phyloP scores from a whole-genome alignment of 2,329 filamentous ascomycete species.

The Dothistroma pini region DNA sequence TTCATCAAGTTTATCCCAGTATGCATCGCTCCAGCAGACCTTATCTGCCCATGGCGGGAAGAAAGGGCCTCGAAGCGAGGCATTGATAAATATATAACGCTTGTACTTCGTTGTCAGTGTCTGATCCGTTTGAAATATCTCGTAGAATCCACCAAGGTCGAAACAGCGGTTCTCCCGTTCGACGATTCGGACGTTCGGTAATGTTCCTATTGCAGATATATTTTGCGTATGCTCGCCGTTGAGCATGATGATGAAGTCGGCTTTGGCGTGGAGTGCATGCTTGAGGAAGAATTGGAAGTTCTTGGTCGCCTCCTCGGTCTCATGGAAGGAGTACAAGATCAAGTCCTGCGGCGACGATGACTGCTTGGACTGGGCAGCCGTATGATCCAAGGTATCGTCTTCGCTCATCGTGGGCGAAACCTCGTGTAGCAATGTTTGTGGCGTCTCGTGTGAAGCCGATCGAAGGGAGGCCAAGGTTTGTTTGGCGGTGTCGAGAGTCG shows the following conservation, averaged over 20 bases:
- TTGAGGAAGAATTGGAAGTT: conserved; percentile 17
- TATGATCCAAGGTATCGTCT: neutral
- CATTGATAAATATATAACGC: conserved; percentile 17
- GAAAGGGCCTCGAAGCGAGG: conserved; percentile 17
- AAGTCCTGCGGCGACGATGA: conserved; percentile 3
- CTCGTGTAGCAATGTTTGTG: neutral
- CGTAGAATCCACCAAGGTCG: conserved; percentile 17
- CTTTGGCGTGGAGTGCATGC: conserved; percentile 18
- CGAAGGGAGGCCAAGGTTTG: neutral
- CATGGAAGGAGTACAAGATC: conserved; percentile 18
- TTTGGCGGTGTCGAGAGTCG: neutral
- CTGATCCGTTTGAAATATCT: conserved; percentile 3
- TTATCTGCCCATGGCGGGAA: conserved; percentile 13
- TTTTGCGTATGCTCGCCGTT: conserved; percentile 17
- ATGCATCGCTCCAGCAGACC: conserved; percentile 21
- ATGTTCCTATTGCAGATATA: neutral
- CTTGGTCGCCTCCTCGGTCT: conserved; percentile 11
- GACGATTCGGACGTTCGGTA: conserved; percentile 16
- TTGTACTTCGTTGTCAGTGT: conserved; percentile 11
- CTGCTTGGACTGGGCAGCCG: neutral
- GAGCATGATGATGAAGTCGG: conserved; percentile 22
- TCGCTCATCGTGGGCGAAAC: neutral
- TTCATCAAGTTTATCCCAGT: conserved; percentile 14
- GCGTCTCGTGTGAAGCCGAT: neutral
- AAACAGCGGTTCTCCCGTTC: conserved; percentile 18